Conservation (phyloP, 306 rosid genomes). For the Fagus sylvatica region DNA sequence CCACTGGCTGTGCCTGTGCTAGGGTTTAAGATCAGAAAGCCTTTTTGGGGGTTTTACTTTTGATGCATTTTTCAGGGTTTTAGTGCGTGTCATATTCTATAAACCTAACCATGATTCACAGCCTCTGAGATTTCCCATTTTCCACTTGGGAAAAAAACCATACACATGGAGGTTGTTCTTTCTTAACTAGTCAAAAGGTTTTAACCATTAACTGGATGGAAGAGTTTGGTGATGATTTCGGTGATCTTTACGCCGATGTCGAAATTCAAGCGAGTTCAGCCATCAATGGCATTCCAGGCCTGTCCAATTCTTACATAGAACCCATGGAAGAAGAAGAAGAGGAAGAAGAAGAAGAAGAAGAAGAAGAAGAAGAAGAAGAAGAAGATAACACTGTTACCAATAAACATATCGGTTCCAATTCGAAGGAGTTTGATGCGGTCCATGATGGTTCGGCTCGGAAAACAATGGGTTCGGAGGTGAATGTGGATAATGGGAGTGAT, state of each 20-base stretch:
- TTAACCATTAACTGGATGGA: constrained; percentile 24
- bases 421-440: constrained; percentile 4
- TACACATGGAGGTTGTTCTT: constrained; percentile 11
- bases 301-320: constrained; percentile 18
- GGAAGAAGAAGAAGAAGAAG: background rate
- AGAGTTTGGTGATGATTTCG: constrained; percentile 54
- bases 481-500: constrained; percentile 41
- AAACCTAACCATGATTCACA: background rate
- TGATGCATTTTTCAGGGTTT: background rate
- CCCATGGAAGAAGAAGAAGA: constrained; percentile 14
- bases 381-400: background rate
- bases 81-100: too few species aligned
- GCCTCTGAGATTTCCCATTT: background rate
- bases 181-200: background rate
- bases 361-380: background rate
- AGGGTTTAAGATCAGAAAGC: too few species aligned
- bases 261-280: constrained; percentile 34
- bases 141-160: background rate
- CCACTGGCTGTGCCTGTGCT: too few species aligned
- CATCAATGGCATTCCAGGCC: constrained; percentile 18
- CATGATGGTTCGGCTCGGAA: constrained; percentile 13
- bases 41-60: too few species aligned
- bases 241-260: constrained; percentile 50
- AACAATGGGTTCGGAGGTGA: constrained; percentile 8
- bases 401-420: constrained; percentile 7